Evolutionary conservation across 1,284 basidiomycete genomes (phyloP).

Genomic region (Uromyces viciae-fabae): DNA sequence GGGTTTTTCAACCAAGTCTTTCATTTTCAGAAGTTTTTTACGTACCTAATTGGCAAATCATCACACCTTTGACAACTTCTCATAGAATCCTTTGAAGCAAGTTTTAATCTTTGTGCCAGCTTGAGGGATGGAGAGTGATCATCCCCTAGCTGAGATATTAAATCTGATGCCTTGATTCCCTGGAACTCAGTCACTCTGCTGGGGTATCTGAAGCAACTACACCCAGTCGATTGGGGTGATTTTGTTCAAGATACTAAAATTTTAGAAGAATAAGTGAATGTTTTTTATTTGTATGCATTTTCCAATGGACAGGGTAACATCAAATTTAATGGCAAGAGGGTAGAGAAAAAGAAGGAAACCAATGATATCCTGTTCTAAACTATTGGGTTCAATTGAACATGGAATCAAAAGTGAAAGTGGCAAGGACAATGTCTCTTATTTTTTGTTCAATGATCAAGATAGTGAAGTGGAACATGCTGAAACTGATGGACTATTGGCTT

Average conservation of each 20-base stretch:
- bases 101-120: no score
- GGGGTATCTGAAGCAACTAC: slow-evolving; percentile 96
- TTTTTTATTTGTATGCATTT: slow-evolving; percentile 65
- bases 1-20: no score
- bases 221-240: slow-evolving; percentile 98
- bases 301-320: slow-evolving; percentile 45
- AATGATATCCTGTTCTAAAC: slow-evolving; percentile 98
- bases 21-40: no score
- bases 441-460: slow-evolving; percentile 12
- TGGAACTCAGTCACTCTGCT: slow-evolving; percentile 90
- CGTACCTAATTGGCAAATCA: no score
- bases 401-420: slow-evolving; percentile 12
- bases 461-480: not conserved
- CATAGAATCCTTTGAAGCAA: no score
- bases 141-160: no score
- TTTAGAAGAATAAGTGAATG: slow-evolving; percentile 86
- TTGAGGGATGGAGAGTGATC: no score
- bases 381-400: slow-evolving; percentile 81
- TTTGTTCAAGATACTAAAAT: slow-evolving; percentile 99
- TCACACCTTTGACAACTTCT: no score
- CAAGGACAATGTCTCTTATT: not conserved
- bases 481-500: not conserved
- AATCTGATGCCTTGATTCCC: no score
- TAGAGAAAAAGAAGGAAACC: slow-evolving; percentile 65
- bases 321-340: slow-evolving; percentile 70